phyloP scores from a whole-genome alignment of 2,329 filamentous ascomycete genomes.

The Geosmithia morbida region DNA sequence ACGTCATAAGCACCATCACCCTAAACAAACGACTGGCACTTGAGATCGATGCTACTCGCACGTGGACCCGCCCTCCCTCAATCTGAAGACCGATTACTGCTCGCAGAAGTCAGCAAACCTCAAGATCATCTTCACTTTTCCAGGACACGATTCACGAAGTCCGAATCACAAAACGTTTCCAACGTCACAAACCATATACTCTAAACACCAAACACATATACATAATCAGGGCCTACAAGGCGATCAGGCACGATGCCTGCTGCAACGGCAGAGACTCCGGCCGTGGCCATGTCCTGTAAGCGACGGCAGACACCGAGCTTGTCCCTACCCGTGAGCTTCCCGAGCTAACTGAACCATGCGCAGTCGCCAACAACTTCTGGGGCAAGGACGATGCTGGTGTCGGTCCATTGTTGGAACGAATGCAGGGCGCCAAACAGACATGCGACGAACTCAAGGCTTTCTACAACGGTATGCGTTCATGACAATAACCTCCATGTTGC shows the following conservation, averaged over 20 bases:
- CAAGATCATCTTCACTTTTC: not conserved
- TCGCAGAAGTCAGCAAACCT: not conserved
- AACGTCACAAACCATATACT: not conserved
- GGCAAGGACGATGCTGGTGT: constrained; percentile 98
- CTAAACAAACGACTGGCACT: not conserved
- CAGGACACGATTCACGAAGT: not conserved
- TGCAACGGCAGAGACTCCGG: constrained; percentile 44
- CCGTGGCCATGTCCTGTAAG: constrained; percentile 52
- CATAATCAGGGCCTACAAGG: not conserved
- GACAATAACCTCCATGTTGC: not conserved
- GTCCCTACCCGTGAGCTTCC: not conserved
- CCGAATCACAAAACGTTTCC: not conserved
- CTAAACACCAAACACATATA: not conserved
- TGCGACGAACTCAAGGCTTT: constrained; percentile 89
- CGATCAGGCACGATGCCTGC: constrained; percentile 37
- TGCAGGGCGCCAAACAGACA: constrained; percentile 87
- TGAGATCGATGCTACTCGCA: not conserved
- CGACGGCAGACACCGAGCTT: not conserved
- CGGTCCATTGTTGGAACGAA: constrained; percentile 77
- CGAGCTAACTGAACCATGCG: not conserved
- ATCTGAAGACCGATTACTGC: not conserved
- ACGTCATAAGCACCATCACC: not conserved
- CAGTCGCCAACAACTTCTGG: constrained; percentile 99
- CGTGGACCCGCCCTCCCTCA: not conserved
- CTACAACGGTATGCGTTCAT: constrained; percentile 52